Base-by-base conservation (phyloP, 2,329 filamentous ascomycete genomes). In the Lizonia empirigonia region DNA sequence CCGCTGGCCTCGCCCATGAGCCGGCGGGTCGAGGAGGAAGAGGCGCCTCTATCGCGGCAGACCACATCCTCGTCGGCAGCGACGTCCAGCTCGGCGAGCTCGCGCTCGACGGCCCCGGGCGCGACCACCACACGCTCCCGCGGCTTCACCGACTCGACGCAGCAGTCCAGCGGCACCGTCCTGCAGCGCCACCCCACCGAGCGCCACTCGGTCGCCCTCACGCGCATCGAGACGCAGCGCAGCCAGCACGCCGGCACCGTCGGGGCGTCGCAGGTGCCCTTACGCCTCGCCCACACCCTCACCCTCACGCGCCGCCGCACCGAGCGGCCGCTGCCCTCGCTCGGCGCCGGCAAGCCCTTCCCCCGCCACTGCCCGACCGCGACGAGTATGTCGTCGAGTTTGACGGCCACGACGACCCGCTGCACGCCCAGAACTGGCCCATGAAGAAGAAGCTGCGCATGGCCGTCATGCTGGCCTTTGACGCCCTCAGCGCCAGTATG, bases 361-460 rank as follows among this genome's bases (percentile, higher is more conserved):
- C 89, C 2, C 88, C 88, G 2, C 78, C 75, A 0, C 70, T 92
- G 36, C 88, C 88, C 2, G 84, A 86, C 4, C 80, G 82, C 60
- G 89, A 93, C 63, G 85, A 89, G 58, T 93, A 92, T 66, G 88
- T 91, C 0, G 89, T 93, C 37, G 89, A 83, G 44, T 97, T 95
- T 65, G 87, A 92, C 60, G 91, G 91, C 0, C 87, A 85, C 1
- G 82, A 91, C 57, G 91, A 96, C 65, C 91, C 91, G 2, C 68
- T 92, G 56, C 91, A 96, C 72, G 87, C 91, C 0, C 89, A 94
- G 75, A 97, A 96, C 71, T 97, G 91, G 91, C 81, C 89, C 0
- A 71, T 88, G 55, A 83, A 77, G 65, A 92, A 89, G 77, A 96
- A 96, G 85, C 41, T 91, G 32, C 63, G 81, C 6, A 88, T 87